Percentiles rank a stretch among this genome's conserved stretches.
phyloP scores from a whole-genome alignment of 2,329 filamentous ascomycete species.

The Aspergillus ibericus region DNA sequence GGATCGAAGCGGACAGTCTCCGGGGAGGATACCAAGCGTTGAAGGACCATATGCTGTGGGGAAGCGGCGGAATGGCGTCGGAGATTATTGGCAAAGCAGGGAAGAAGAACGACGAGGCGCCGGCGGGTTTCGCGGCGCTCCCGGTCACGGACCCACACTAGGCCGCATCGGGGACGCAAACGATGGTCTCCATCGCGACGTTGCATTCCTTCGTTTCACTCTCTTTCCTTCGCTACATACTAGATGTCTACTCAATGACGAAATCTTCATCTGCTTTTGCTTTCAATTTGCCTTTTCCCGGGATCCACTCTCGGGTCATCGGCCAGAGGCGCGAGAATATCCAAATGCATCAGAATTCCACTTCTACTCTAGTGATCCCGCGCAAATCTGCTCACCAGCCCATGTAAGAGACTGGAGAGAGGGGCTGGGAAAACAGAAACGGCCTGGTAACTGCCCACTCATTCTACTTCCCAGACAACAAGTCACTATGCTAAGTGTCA shows the following conservation, averaged over 20 bases:
- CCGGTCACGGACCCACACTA: background rate
- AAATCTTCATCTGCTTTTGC: background rate
- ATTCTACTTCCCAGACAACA: background rate
- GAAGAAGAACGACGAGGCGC: background rate
- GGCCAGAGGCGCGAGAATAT: background rate
- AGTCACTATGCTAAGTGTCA: background rate
- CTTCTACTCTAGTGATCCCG: background rate
- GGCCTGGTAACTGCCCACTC: background rate
- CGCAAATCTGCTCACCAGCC: conserved; percentile 25
- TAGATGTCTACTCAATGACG: background rate
- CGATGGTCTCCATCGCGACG: background rate
- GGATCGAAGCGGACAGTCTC: conserved; percentile 49
- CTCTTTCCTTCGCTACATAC: background rate
- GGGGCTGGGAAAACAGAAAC: background rate
- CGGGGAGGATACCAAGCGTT: conserved; percentile 43
- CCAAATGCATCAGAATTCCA: background rate
- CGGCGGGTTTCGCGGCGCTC: background rate
- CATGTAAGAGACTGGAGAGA: too few relatives aligned
- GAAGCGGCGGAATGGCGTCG: conserved; percentile 12
- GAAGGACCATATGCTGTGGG: conserved; percentile 28
- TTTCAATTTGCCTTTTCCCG: background rate
- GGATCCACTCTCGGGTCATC: background rate
- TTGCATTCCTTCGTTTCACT: background rate
- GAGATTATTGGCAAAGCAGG: background rate
- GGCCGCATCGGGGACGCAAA: background rate